Conservation (phyloP, 2,329 filamentous ascomycete genomes). For the Fusarium sp. region DNA sequence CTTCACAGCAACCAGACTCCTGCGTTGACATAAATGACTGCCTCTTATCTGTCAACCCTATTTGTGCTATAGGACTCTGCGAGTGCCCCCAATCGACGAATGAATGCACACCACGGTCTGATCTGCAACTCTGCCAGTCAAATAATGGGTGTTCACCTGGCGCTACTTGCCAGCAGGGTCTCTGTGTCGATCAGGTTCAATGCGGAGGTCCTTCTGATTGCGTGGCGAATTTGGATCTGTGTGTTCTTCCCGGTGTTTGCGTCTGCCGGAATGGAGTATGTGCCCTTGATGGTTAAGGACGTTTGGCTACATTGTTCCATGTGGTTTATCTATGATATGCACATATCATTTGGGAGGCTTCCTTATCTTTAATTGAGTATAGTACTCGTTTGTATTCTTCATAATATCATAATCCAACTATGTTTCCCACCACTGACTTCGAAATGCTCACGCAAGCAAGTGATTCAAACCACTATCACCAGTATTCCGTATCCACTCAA, state of each 20-base stretch:
- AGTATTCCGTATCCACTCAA: neutral
- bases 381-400: neutral
- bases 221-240: neutral
- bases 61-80: neutral
- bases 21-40: accelerated
- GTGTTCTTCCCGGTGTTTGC: neutral
- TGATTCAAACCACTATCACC: neutral
- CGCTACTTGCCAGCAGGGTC: neutral
- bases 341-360: accelerated
- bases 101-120: neutral
- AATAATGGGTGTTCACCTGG: neutral
- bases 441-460: neutral
- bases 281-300: neutral
- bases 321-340: accelerated
- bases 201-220: neutral
- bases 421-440: too few species aligned
- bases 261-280: neutral
- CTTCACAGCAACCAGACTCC: neutral
- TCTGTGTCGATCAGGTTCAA: neutral
- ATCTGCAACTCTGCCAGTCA: neutral
- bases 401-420: neutral
- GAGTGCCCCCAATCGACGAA: neutral
- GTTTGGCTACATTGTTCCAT: neutral
- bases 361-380: neutral
- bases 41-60: neutral